phyloP scores from a whole-genome alignment of 805 yeast species.

The Wickerhamomyces subpelliculosus region DNA sequence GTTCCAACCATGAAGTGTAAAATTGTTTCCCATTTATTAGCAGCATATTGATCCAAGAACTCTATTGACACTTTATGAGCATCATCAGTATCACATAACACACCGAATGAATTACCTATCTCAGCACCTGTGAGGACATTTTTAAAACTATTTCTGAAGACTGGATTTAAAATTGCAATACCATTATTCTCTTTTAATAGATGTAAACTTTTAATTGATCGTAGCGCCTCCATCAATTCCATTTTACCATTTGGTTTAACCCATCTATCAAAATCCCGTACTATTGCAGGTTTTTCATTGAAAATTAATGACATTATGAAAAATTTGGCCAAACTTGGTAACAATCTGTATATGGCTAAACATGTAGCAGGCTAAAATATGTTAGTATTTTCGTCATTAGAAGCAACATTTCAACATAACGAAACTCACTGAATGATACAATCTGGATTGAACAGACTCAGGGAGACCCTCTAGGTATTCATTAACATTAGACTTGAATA shows the following conservation, averaged over 20 bases:
- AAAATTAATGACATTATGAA: conserved; percentile 83
- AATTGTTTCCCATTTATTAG: conserved; percentile 89
- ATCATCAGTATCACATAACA: conserved; percentile 49
- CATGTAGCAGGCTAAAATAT: conserved; percentile 72
- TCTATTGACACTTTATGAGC: conserved; percentile 52
- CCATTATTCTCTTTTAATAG: conserved; percentile 53
- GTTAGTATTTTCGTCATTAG: conserved; percentile 1
- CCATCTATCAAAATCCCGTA: conserved; percentile 69
- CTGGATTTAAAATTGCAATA: conserved; percentile 53
- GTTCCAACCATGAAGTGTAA: conserved; percentile 98
- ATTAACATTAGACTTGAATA: conserved; percentile 68
- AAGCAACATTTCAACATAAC: not conserved
- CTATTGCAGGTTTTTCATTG: conserved; percentile 63
- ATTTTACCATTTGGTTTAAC: conserved; percentile 51
- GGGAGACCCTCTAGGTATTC: conserved; percentile 89
- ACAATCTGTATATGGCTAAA: conserved; percentile 80
- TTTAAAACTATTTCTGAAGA: conserved; percentile 68
- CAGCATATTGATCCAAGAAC: conserved; percentile 73
- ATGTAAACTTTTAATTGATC: conserved; percentile 70
- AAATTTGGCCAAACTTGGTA: conserved; percentile 86
- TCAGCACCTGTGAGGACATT: conserved; percentile 81
- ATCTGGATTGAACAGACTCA: conserved; percentile 71
- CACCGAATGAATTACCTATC: conserved; percentile 69
- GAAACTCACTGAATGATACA: conserved; percentile 54
- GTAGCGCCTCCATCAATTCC: conserved; percentile 65